Conservation (phyloP, 2,329 filamentous ascomycete species). For the Hymenoscyphus occultus region DNA sequence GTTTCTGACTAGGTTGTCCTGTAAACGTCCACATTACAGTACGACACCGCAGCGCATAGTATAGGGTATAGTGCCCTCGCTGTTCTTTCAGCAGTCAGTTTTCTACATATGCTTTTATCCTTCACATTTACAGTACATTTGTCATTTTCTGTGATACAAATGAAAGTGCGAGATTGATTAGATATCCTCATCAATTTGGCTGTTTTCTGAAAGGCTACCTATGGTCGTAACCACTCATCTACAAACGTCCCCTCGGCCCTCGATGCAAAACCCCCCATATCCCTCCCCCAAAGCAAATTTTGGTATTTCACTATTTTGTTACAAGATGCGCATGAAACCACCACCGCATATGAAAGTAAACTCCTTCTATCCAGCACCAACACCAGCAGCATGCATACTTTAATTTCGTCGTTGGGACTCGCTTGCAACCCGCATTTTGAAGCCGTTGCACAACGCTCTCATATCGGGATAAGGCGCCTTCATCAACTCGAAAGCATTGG, state of each 20-base stretch:
- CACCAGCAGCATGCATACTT: conserved; percentile 2
- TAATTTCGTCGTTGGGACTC: conserved; percentile 29
- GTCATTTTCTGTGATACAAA: too few species aligned
- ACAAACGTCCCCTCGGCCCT: not conserved
- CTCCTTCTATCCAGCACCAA: conserved; percentile 8
- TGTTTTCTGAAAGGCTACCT: not conserved
- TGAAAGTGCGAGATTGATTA: not conserved
- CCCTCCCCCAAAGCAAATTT: conserved; percentile 2
- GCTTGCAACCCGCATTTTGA: conserved; percentile 56
- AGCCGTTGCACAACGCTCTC: conserved; percentile 92
- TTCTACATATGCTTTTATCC: too few species aligned
- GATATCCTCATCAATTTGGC: not conserved
- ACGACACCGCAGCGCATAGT: too few species aligned
- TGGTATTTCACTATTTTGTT: conserved; percentile 15
- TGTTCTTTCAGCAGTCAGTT: too few species aligned
- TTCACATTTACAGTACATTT: too few species aligned
- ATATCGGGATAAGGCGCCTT: conserved; percentile 91
- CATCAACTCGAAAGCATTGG: conserved; percentile 88
- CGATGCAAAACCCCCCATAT: not conserved
- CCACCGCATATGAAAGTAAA: conserved; percentile 10
- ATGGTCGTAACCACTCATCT: not conserved
- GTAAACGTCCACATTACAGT: too few species aligned
- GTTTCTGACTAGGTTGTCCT: too few species aligned
- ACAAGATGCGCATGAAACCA: conserved; percentile 12
- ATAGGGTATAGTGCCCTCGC: too few species aligned